Conservation (phyloP, 2,329 filamentous ascomycete genomes). For the Mycosphaerella sp. region DNA sequence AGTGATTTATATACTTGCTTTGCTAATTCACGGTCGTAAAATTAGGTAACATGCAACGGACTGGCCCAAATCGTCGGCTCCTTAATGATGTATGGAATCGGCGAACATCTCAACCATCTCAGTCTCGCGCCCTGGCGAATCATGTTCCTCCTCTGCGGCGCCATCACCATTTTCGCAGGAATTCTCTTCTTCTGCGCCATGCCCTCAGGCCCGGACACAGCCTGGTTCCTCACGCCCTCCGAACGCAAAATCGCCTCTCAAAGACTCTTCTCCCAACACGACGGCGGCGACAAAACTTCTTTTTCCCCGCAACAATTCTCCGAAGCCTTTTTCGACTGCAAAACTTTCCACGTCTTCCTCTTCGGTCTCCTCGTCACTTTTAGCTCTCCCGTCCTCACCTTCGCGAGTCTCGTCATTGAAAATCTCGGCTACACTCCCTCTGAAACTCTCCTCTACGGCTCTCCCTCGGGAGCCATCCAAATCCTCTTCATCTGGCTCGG, state of each 20-base stretch:
- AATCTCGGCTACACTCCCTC: slow-evolving; percentile 41
- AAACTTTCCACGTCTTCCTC: slow-evolving; percentile 42
- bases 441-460: slow-evolving; percentile 44
- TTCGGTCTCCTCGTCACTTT: slow-evolving; percentile 45
- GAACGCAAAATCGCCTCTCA: slow-evolving; percentile 41
- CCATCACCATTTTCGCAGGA: slow-evolving; percentile 40
- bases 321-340: slow-evolving; percentile 42
- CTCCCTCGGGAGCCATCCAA: slow-evolving; percentile 46
- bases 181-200: slow-evolving; percentile 44
- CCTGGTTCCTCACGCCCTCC: slow-evolving; percentile 45
- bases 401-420: slow-evolving; percentile 47
- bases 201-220: slow-evolving; percentile 42
- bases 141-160: slow-evolving; percentile 48
- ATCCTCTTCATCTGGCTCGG: slow-evolving; percentile 45
- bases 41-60: slow-evolving; percentile 39
- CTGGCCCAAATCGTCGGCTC: slow-evolving; percentile 43
- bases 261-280: slow-evolving; percentile 35
- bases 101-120: slow-evolving; percentile 34
- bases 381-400: slow-evolving; percentile 44
- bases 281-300: slow-evolving; percentile 40
- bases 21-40: no score
- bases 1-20: no score
- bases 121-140: slow-evolving; percentile 43
- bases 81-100: slow-evolving; percentile 49
- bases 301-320: slow-evolving; percentile 42